Percentiles rank a stretch among this genome's conserved stretches.
These are phyloP conservation scores for Stephania cephalantha DNA, from an alignment of 164 flowering plant species.

Conservation along the genomic window DNA sequence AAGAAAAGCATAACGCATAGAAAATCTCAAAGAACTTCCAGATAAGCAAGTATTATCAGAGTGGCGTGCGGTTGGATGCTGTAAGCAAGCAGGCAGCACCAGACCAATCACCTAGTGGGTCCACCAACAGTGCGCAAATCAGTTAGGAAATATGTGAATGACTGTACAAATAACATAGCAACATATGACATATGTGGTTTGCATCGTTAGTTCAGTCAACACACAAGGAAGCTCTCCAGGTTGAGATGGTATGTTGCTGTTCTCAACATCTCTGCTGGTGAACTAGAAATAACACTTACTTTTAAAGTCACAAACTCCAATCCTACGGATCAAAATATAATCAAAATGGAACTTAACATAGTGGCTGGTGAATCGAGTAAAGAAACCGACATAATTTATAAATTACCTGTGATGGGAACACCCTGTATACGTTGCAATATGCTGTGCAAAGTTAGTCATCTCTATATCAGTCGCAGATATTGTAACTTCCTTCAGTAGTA, in stretches of 20 bases:
- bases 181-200: neutral
- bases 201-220: neutral
- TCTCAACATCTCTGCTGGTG: neutral
- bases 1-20: neutral
- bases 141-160: neutral
- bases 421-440: conserved; percentile 73
- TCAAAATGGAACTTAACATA: neutral
- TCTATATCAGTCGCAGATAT: conserved; percentile 47
- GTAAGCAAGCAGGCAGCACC: neutral
- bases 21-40: too few relatives aligned
- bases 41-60: too few relatives aligned
- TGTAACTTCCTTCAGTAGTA: conserved; percentile 67
- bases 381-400: neutral
- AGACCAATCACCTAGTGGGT: neutral
- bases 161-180: too few relatives aligned
- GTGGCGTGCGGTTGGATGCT: too few relatives aligned
- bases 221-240: neutral
- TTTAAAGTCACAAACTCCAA: neutral
- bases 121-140: neutral
- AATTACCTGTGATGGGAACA: conserved; percentile 82
- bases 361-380: too few relatives aligned
- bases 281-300: neutral
- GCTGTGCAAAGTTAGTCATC: conserved; percentile 54
- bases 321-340: neutral
- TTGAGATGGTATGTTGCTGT: neutral